Evolutionary conservation across 106 monocot species (phyloP).

Genomic region (Hemerocallis citrina): DNA sequence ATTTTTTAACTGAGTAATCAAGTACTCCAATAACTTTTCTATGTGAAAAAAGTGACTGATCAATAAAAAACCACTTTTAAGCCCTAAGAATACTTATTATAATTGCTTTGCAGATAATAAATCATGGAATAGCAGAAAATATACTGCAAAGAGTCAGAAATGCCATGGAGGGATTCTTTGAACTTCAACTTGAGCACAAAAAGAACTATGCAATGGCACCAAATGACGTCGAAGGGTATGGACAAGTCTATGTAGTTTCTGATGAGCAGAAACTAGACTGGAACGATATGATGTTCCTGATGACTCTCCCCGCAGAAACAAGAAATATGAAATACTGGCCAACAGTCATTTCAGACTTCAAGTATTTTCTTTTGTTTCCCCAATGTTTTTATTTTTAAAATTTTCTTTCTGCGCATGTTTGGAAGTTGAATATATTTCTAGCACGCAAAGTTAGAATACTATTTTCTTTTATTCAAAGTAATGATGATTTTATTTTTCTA

Average conservation of each 20-base stretch:
- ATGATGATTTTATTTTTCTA: too few relatives aligned
- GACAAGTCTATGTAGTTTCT: conserved; percentile 13
- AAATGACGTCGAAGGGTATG: conserved; percentile 22
- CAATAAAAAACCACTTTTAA: not conserved
- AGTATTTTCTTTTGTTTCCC: conserved; percentile 9
- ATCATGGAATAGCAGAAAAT: conserved; percentile 17
- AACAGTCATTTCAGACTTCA: conserved; percentile 1
- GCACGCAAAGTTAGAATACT: not conserved
- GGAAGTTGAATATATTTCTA: not conserved
- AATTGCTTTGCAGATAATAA: conserved; percentile 13
- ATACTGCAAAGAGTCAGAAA: conserved; percentile 1
- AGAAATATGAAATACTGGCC: conserved; percentile 20
- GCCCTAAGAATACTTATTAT: not conserved
- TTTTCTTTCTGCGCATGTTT: not conserved
- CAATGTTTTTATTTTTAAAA: not conserved
- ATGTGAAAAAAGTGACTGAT: not conserved
- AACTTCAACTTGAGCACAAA: conserved; percentile 15
- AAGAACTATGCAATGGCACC: conserved; percentile 20
- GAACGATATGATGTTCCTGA: conserved; percentile 8
- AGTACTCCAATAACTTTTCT: not conserved
- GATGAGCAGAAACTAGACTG: conserved; percentile 30
- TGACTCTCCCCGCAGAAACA: not conserved
- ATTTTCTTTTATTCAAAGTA: too few relatives aligned
- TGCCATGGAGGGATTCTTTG: conserved; percentile 6
- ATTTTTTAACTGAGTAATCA: not conserved